Conservation (phyloP, 2,329 filamentous ascomycete species). For the Epichloe baconii region DNA sequence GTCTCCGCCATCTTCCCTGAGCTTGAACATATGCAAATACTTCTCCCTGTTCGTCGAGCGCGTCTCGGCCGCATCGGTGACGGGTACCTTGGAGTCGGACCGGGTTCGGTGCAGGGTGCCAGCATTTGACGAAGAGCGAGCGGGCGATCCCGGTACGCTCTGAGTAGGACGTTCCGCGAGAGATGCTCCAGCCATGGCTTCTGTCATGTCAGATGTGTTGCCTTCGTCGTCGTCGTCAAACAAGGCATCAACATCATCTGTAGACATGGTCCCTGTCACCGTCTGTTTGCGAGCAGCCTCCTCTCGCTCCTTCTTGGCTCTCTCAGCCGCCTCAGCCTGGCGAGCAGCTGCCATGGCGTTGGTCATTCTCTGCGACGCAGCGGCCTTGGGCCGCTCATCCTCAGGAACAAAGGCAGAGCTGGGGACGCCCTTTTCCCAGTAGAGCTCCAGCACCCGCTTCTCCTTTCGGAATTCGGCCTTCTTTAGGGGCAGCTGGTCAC, state of each 20-base stretch:
- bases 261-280: slow-evolving; percentile 86
- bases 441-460: slow-evolving; percentile 84
- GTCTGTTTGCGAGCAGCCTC: slow-evolving; percentile 88
- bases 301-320: slow-evolving; percentile 72
- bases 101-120: slow-evolving; percentile 72
- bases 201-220: slow-evolving; percentile 76
- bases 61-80: slow-evolving; percentile 59
- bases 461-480: slow-evolving; percentile 99
- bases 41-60: slow-evolving; percentile 91
- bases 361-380: slow-evolving; percentile 56
- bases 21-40: slow-evolving; percentile 77
- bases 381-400: slow-evolving; percentile 84
- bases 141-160: slow-evolving; percentile 86
- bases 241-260: slow-evolving; percentile 85
- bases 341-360: slow-evolving; percentile 65
- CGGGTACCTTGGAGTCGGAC: slow-evolving; percentile 83
- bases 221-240: slow-evolving; percentile 93
- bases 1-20: slow-evolving; percentile 85
- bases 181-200: slow-evolving; percentile 82
- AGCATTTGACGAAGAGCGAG: slow-evolving; percentile 55
- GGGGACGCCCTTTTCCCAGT: slow-evolving; percentile 98
- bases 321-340: slow-evolving; percentile 71
- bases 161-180: slow-evolving; percentile 82
- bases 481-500: slow-evolving; percentile 92
- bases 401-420: slow-evolving; percentile 94